Percentiles rank a stretch among this genome's conserved stretches.
phyloP scores from a whole-genome alignment of 176 grass and related monocot species.

The Cenchrus purpureus region DNA sequence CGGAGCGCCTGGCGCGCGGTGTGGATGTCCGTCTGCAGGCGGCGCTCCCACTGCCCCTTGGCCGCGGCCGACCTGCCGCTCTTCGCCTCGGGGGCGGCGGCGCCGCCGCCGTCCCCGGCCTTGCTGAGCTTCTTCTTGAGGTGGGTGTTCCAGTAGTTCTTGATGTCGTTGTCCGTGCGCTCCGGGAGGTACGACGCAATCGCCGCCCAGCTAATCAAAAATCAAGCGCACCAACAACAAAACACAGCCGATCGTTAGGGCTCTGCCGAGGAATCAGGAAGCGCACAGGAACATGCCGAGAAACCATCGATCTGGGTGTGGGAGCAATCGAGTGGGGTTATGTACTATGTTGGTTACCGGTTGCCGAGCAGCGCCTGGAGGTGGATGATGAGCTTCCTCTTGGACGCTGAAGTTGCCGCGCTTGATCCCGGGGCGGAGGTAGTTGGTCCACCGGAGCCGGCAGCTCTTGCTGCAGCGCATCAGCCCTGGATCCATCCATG shows the following conservation, averaged over 20 bases:
- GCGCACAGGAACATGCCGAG: background rate
- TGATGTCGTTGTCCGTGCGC: slow-evolving; percentile 93
- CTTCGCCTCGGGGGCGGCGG: background rate
- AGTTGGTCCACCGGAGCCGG: slow-evolving; percentile 89
- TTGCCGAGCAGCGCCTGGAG: slow-evolving; percentile 69
- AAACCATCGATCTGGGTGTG: background rate
- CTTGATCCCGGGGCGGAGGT: slow-evolving; percentile 70
- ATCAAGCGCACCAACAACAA: background rate
- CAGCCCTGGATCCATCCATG: slow-evolving; percentile 36
- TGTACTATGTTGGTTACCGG: slow-evolving; percentile 19
- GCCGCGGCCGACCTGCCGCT: slow-evolving; percentile 25
- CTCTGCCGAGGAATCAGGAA: background rate
- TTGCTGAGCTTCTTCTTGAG: slow-evolving; percentile 83
- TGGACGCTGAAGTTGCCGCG: slow-evolving; percentile 57
- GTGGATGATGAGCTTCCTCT: slow-evolving; percentile 65
- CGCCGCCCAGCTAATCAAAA: slow-evolving; percentile 61
- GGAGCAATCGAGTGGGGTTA: background rate
- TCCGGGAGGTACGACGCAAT: slow-evolving; percentile 90
- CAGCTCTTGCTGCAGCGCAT: slow-evolving; percentile 90
- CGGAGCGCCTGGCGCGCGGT: slow-evolving; percentile 75
- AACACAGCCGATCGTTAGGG: background rate
- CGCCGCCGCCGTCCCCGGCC: background rate
- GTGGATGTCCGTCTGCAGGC: slow-evolving; percentile 90
- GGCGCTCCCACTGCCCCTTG: slow-evolving; percentile 86
- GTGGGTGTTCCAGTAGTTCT: slow-evolving; percentile 99